These are phyloP conservation scores for Tylopilus rubrobrunneus DNA, from an alignment of 768 basidiomycete species.

Conservation along the genomic window DNA sequence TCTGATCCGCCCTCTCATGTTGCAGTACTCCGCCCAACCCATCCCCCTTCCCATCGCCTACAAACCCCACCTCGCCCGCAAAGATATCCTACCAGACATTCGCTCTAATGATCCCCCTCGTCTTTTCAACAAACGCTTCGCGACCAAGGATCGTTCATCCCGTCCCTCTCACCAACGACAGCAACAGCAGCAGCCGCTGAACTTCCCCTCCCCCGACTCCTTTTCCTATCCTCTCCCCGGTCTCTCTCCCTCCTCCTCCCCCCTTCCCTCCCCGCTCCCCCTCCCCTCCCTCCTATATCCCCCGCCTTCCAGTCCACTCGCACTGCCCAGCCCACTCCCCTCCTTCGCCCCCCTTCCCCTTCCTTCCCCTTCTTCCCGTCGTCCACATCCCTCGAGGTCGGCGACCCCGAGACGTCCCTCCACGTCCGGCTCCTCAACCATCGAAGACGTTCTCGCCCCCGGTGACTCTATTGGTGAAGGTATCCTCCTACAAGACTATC, in stretches of 20 bases:
- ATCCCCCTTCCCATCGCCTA: slow-evolving; percentile 32
- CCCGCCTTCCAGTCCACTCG: slow-evolving; percentile 28
- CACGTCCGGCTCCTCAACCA: slow-evolving; percentile 29
- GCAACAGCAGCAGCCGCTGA: slow-evolving; percentile 11
- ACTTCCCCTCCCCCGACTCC: slow-evolving; percentile 16
- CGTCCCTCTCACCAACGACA: slow-evolving; percentile 17
- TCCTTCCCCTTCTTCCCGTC: no score
- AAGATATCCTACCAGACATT: slow-evolving; percentile 30
- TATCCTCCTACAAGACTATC: slow-evolving; percentile 60
- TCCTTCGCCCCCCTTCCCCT: no score
- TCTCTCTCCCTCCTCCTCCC: slow-evolving; percentile 17
- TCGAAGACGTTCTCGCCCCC: slow-evolving; percentile 56
- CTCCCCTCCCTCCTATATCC: slow-evolving; percentile 31
- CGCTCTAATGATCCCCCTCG: slow-evolving; percentile 30
- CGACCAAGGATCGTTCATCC: slow-evolving; percentile 26
- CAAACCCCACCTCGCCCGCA: slow-evolving; percentile 25
- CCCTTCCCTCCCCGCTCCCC: slow-evolving; percentile 21
- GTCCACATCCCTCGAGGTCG: slow-evolving; percentile 35
- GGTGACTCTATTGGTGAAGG: slow-evolving; percentile 76
- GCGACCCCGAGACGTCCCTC: slow-evolving; percentile 29
- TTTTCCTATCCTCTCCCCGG: slow-evolving; percentile 5
- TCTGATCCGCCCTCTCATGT: slow-evolving; percentile 55
- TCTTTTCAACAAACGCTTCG: slow-evolving; percentile 33
- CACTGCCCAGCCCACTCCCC: slow-evolving; percentile 30
- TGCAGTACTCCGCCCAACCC: slow-evolving; percentile 47